phyloP scores from a whole-genome alignment of 805 yeast genomes.

The Barnettozyma vustinii region DNA sequence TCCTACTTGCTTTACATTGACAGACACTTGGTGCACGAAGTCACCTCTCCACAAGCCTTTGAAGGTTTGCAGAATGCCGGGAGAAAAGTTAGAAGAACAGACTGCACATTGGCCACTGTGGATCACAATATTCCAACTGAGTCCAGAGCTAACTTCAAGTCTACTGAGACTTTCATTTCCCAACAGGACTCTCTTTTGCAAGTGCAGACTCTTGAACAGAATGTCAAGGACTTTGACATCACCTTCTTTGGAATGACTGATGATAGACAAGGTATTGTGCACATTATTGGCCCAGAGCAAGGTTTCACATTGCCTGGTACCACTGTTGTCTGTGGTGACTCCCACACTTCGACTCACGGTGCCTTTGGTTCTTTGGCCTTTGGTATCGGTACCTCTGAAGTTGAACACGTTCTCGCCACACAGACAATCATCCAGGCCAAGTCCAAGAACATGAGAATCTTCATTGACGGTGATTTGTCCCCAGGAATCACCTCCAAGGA shows the following conservation, averaged over 20 bases:
- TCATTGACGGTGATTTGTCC: conserved; percentile 74
- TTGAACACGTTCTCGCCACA: conserved; percentile 97
- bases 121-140: conserved; percentile 97
- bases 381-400: conserved; percentile 99
- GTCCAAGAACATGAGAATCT: conserved; percentile 92
- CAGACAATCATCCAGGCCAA: conserved; percentile 93
- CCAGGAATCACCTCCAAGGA: conserved; percentile 97
- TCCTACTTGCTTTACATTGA: conserved; percentile 87
- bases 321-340: conserved; percentile 98
- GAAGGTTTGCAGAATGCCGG: conserved; percentile 90
- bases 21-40: conserved; percentile 97
- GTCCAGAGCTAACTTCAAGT: conserved; percentile 72
- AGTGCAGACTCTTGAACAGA: conserved; percentile 86
- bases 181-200: conserved; percentile 91
- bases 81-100: conserved; percentile 83
- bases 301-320: conserved; percentile 98
- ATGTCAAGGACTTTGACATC: conserved; percentile 83
- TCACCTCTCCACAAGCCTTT: conserved; percentile 98
- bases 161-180: conserved; percentile 72
- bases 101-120: conserved; percentile 91
- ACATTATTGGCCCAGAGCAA: conserved; percentile 98
- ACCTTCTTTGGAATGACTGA: conserved; percentile 95
- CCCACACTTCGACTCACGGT: conserved; percentile 98
- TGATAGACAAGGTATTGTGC: conserved; percentile 95
- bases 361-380: conserved; percentile 97